Conservation (phyloP, 805 yeast genomes). For the Ogataea nonfermentans region DNA sequence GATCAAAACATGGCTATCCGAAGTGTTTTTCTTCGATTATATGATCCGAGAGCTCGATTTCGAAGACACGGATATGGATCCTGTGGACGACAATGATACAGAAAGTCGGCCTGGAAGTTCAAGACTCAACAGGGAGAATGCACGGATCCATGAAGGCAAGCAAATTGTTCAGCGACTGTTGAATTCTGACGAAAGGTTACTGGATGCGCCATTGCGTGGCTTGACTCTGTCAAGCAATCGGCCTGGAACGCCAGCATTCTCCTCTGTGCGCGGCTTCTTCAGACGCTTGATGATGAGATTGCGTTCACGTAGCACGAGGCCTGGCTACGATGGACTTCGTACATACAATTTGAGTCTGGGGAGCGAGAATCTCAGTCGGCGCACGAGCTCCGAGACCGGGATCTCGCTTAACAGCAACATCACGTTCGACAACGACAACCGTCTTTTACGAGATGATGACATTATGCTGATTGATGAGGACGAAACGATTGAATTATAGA, state of each 20-base stretch:
- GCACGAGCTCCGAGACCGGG: conserved; percentile 27
- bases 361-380: conserved; percentile 13
- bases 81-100: conserved; percentile 10
- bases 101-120: conserved; percentile 13
- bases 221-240: conserved; percentile 20
- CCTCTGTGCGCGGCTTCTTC: conserved; percentile 1
- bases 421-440: conserved; percentile 31
- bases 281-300: conserved; percentile 3
- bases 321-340: conserved; percentile 22
- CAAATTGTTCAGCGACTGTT: conserved; percentile 27
- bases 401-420: conserved; percentile 24
- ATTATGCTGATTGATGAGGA: conserved; percentile 28
- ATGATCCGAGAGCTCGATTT: conserved; percentile 33
- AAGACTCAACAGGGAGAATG: conserved; percentile 19
- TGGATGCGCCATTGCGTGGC: conserved; percentile 17
- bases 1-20: conserved; percentile 38
- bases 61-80: conserved; percentile 14
- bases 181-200: conserved; percentile 13
- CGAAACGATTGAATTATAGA: conserved; percentile 4
- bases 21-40: conserved; percentile 32
- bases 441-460: conserved; percentile 31
- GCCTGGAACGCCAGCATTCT: conserved; percentile 1
- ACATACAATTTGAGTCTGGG: conserved; percentile 22
- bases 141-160: conserved; percentile 29
- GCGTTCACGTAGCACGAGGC: conserved; percentile 1